phyloP scores from a whole-genome alignment of 1,139 yeast species.

The Saccharomyces pastorianus region DNA sequence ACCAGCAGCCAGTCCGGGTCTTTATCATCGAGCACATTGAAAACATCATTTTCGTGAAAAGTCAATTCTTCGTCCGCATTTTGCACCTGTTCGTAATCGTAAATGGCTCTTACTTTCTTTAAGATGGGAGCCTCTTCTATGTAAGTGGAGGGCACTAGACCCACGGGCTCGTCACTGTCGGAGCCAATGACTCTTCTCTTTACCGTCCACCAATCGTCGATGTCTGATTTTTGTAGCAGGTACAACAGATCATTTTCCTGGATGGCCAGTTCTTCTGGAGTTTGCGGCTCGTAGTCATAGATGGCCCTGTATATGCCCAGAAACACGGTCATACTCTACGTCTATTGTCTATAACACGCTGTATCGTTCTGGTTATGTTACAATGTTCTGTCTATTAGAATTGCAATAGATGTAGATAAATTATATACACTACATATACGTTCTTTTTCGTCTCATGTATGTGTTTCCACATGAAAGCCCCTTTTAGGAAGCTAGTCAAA shows the following conservation, averaged over 20 bases:
- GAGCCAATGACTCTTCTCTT: conserved; percentile 83
- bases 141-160: conserved; percentile 87
- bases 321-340: conserved; percentile 38
- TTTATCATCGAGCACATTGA: conserved; percentile 71
- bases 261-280: conserved; percentile 78
- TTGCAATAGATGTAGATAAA: neutral
- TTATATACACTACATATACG: neutral
- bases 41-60: conserved; percentile 64
- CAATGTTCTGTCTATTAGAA: neutral
- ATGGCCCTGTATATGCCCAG: conserved; percentile 77
- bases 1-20: conserved; percentile 94
- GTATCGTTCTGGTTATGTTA: neutral
- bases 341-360: neutral
- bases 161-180: conserved; percentile 85
- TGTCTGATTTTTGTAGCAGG: conserved; percentile 71
- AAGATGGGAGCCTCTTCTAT: conserved; percentile 57
- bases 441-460: neutral
- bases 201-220: conserved; percentile 99
- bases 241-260: conserved; percentile 72
- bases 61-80: conserved; percentile 91
- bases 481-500: neutral
- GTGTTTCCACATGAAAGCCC: neutral
- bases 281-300: conserved; percentile 77
- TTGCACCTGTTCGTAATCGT: conserved; percentile 61
- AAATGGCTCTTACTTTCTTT: conserved; percentile 61